Evolutionary conservation across 768 basidiomycete species (phyloP), one percentile per base, ranked within the genome.

Genomic region (Boletus reticuloceps): DNA sequence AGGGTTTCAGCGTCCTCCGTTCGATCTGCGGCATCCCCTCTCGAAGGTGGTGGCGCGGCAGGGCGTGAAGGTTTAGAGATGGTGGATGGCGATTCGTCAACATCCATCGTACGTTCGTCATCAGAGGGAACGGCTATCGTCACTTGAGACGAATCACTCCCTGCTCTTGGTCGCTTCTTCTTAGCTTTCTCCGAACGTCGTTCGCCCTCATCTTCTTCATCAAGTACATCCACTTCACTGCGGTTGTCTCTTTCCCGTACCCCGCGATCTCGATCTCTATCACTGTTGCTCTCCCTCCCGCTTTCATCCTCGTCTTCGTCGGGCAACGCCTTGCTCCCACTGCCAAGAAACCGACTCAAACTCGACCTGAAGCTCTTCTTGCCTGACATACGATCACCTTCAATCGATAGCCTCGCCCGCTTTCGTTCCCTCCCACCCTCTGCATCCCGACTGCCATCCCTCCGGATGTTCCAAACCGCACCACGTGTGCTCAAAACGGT

Each of bases 291-390:
- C 14, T 49, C 58, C 31, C 43, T 64, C 19, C 48, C 59, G 14
- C 62, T 53, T 11, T 58, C 62, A 10, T 61, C 64, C 12, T 58
- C 63, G 17, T 54, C n/a, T 44, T 63, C 41, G 48, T 59, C 45
- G 17, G 47, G 59, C 14, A 61, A 17, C 55, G 64, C 27, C 58
- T 62, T 55, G 17, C 75, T 78, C 38, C 82, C 83, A 36, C 65
- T 66, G 58, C 82, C 75, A 12, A 84, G 78, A 71, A 85, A 89
- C 12, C 70, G 77, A 42, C 71, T 76, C 53, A 91, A 63, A 48
- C 69, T 77, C 48, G 70, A 74, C 51, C 80, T 75, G 49, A 89
- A 68, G 32, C 65, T 73, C 55, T 71, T 65, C 55, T 64, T 63
- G n/a, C 4, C 47, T 32, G 31, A 58, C 20, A 29, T 37, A 11